These are phyloP conservation scores for Vigna hirtella DNA, from an alignment of 306 rosid genomes.

Conservation along the genomic window DNA sequence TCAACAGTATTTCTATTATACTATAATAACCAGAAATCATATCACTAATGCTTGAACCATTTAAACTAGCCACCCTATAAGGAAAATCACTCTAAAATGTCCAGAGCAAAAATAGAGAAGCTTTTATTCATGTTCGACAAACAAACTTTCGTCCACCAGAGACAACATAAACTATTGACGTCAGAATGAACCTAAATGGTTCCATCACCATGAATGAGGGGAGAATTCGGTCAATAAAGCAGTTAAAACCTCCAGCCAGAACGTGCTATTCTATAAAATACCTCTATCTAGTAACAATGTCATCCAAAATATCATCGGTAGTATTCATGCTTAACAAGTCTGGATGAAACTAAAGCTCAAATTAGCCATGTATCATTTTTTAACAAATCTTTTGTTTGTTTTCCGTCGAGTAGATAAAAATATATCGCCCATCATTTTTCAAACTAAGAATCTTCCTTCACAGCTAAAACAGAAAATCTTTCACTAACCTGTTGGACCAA, in stretches of 20 bases:
- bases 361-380: neutral
- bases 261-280: constrained; percentile 14
- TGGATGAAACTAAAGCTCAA: constrained; percentile 17
- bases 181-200: constrained; percentile 37
- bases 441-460: constrained; percentile 7
- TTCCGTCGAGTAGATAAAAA: constrained; percentile 1
- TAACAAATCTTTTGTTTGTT: neutral
- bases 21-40: neutral
- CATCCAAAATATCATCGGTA: constrained; percentile 26
- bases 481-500: constrained; percentile 69
- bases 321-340: constrained; percentile 7
- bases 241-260: constrained; percentile 28
- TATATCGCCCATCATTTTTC: neutral
- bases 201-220: neutral
- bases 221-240: constrained; percentile 16
- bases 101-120: constrained; percentile 7
- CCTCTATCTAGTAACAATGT: constrained; percentile 31
- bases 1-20: constrained; percentile 5
- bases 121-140: neutral
- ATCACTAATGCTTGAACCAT: constrained; percentile 5
- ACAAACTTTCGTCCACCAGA: neutral
- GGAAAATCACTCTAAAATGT: neutral
- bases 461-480: constrained; percentile 15
- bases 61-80: neutral
- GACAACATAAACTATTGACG: constrained; percentile 6